These are phyloP conservation scores for Earliella scabrosa DNA, from an alignment of 1,284 basidiomycete genomes.

Conservation along the genomic window DNA sequence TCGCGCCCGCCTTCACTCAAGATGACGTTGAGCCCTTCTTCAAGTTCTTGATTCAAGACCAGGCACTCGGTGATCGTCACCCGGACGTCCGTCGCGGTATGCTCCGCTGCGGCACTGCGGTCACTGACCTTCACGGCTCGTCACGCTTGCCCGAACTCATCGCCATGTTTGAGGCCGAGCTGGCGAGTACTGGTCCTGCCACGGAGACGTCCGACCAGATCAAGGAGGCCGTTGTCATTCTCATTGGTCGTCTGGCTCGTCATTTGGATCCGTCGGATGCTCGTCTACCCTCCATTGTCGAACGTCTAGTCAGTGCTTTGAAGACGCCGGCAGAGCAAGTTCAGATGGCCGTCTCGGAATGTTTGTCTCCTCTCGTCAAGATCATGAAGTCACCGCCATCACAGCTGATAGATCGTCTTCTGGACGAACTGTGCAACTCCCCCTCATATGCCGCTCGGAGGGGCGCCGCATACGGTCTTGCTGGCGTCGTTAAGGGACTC, in stretches of 20 bases:
- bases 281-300: conserved; percentile 85
- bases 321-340: conserved; percentile 97
- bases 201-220: conserved; percentile 85
- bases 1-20: conserved; percentile 73
- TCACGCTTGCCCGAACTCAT: conserved; percentile 80
- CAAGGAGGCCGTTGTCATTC: conserved; percentile 94
- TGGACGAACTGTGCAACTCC: conserved; percentile 77
- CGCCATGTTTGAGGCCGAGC: conserved; percentile 82
- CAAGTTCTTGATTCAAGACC: conserved; percentile 83
- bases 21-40: conserved; percentile 82
- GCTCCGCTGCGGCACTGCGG: conserved; percentile 82
- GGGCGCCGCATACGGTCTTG: conserved; percentile 96
- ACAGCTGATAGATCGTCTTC: conserved; percentile 76
- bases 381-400: conserved; percentile 71
- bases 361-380: conserved; percentile 86
- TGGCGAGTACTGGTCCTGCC: conserved; percentile 64
- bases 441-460: conserved; percentile 91
- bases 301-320: conserved; percentile 89
- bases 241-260: conserved; percentile 92
- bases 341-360: conserved; percentile 95
- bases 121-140: conserved; percentile 87
- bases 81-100: conserved; percentile 86
- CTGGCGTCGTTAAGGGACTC: conserved; percentile 90
- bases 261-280: conserved; percentile 82
- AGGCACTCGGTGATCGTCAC: conserved; percentile 88